A percentile compares a stretch with the other conserved stretches of the same genome.
Evolutionary conservation across 2,329 filamentous ascomycete genomes (phyloP).

Genomic region (Bisporella sp.): DNA sequence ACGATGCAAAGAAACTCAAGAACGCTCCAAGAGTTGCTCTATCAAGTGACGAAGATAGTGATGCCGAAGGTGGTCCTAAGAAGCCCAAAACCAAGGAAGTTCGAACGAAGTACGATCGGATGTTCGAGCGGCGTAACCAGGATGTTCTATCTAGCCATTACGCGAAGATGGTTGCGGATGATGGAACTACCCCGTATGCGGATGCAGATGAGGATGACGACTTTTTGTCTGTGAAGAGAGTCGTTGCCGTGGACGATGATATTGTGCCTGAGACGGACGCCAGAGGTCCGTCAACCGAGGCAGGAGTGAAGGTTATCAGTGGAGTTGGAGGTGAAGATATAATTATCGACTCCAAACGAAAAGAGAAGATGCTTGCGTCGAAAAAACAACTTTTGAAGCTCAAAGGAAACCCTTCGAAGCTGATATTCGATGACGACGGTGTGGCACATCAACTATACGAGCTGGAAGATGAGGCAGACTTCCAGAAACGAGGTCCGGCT

Average conservation of each 20-base stretch:
- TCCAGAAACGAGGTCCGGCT: slow-evolving; percentile 66
- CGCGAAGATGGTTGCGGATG: slow-evolving; percentile 70
- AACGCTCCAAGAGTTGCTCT: slow-evolving; percentile 69
- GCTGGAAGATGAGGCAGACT: slow-evolving; percentile 77
- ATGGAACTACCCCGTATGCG: slow-evolving; percentile 35
- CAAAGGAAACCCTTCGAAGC: slow-evolving; percentile 77
- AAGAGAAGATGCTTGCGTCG: slow-evolving; percentile 88
- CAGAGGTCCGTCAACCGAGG: slow-evolving; percentile 34
- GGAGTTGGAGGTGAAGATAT: slow-evolving; percentile 65
- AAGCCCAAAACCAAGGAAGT: slow-evolving; percentile 64
- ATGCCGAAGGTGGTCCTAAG: slow-evolving; percentile 46
- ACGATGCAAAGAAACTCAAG: slow-evolving; percentile 80
- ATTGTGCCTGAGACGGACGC: slow-evolving; percentile 36
- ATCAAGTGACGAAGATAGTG: slow-evolving; percentile 54
- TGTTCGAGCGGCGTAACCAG: slow-evolving; percentile 97
- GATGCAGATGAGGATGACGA: slow-evolving; percentile 67
- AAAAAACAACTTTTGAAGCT: slow-evolving; percentile 92
- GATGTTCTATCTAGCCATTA: slow-evolving; percentile 94
- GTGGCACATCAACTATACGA: slow-evolving; percentile 81
- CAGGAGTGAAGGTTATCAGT: slow-evolving; percentile 52
- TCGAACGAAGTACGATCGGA: slow-evolving; percentile 91
- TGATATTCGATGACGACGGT: slow-evolving; percentile 90
- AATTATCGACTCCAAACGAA: slow-evolving; percentile 86
- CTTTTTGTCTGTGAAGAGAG: slow-evolving; percentile 83
- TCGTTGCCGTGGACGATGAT: slow-evolving; percentile 63